Conservation (phyloP, 257 asterid genomes). For the Jacaranda copaia region DNA sequence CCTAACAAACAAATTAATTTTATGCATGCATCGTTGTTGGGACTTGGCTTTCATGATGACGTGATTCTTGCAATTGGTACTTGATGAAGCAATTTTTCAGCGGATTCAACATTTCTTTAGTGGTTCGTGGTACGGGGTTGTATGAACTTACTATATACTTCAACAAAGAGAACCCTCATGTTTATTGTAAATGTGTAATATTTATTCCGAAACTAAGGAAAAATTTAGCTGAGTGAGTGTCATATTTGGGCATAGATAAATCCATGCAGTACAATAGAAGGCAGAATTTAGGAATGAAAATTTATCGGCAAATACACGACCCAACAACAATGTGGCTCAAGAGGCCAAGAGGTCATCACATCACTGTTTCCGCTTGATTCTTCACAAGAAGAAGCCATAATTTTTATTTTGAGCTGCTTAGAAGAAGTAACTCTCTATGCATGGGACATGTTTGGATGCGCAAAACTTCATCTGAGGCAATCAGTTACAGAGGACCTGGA, state of each 20-base stretch:
- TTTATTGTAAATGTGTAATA: not conserved
- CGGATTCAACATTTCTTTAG: too few species aligned
- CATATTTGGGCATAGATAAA: not conserved
- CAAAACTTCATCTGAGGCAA: slow-evolving; percentile 23
- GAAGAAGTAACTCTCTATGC: slow-evolving; percentile 41
- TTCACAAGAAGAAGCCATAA: slow-evolving; percentile 40
- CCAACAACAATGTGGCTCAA: slow-evolving; percentile 23
- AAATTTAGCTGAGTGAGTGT: not conserved
- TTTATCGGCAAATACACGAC: slow-evolving; percentile 23
- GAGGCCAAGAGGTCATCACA: slow-evolving; percentile 20
- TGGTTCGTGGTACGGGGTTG: too few species aligned
- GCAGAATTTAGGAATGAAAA: slow-evolving; percentile 5
- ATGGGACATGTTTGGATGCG: slow-evolving; percentile 35
- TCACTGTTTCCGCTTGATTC: slow-evolving; percentile 42
- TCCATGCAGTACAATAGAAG: slow-evolving; percentile 3
- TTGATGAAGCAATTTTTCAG: too few species aligned
- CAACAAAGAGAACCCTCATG: not conserved
- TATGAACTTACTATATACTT: not conserved
- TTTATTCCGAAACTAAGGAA: not conserved
- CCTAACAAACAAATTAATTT: too few species aligned
- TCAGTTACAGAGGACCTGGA: slow-evolving; percentile 87
- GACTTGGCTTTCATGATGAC: too few species aligned
- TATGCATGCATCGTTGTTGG: too few species aligned
- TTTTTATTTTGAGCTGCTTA: slow-evolving; percentile 38
- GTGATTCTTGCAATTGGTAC: too few species aligned